Evolutionary conservation across 2,329 filamentous ascomycete genomes (phyloP), one percentile per base, ranked within the genome.

Genomic region (Cadophora sp.): DNA sequence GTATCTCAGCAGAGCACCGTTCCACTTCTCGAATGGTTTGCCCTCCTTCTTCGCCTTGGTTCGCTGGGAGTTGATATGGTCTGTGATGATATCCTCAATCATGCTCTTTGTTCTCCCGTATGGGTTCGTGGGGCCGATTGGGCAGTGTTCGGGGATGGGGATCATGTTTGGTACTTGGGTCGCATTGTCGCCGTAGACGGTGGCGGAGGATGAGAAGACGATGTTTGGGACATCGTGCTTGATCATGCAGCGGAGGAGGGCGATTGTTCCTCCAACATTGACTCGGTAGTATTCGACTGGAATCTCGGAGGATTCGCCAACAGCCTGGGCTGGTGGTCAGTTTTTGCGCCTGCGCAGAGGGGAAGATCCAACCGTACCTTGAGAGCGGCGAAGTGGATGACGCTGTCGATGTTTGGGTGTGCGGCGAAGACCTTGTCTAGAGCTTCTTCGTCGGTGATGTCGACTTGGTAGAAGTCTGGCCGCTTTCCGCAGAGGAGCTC

Each of bases 81-180:
- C 96, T 73, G 90, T 94, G 79, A 99, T 97, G 80, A 97, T 90
- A 73, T 85, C 87, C 84, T 99, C 96, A 70, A 97, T 94, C 73
- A 90, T 92, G 76, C 92, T 90, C 85, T 99, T 99, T 72, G 96
- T 99, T 81, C 93, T 93, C 71, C 96, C 96, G 81, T 99, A 99
- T 30, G 95, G 94, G 85, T 98, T 99, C 73, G 96, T 99, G 16
- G 96, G 93, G 61, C 94, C 95, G 70, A 97, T 93, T 68, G 96
- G 96, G 86, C 96, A 99, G 81, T 92, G 85, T 83, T 99, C 96
- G 61, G 96, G 96, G 77, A 99, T 99, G 71, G 96, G 96, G 73
- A 99, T 99, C 96, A 99, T 99, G 85, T 96, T 91, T 73, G 91
- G 89, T 82, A 97, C 93, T 78, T 94, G 92, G 55, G 96, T 98